phyloP scores from a whole-genome alignment of 2,329 filamentous ascomycete species.

The Colletotrichum sp. region DNA sequence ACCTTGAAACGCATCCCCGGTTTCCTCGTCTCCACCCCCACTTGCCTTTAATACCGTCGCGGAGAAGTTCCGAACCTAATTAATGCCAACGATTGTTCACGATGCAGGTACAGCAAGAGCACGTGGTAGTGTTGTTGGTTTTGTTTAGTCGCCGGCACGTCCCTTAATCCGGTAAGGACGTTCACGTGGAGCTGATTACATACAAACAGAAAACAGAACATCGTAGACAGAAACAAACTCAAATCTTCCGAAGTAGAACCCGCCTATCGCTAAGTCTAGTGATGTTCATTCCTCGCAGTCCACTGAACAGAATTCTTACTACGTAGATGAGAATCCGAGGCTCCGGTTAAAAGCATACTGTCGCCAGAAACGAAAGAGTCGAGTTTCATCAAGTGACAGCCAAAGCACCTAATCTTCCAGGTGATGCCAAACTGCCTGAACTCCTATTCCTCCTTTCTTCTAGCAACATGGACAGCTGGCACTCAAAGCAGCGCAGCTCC shows the following conservation, averaged over 20 bases:
- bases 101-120: not conserved
- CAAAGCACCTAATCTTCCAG: rapidly evolving
- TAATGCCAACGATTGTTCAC: not conserved
- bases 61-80: not conserved
- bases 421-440: not conserved
- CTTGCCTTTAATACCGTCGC: not conserved
- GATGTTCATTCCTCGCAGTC: not conserved
- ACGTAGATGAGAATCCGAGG: not conserved
- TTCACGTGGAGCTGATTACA: not conserved
- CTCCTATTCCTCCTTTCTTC: not conserved
- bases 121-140: not conserved
- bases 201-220: not conserved
- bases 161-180: not conserved
- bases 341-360: rapidly evolving
- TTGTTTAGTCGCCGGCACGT: not conserved
- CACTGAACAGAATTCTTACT: not conserved
- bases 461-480: not conserved
- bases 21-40: not conserved
- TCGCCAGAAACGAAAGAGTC: not conserved
- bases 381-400: not conserved
- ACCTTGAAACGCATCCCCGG: not conserved
- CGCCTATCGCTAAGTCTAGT: not conserved
- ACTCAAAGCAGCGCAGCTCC: not conserved
- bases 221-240: rapidly evolving
- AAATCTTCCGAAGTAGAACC: not conserved